These are phyloP conservation scores for Plasmodium falciparum DNA, from an alignment of 169 alveolate species.

Conservation along the genomic window DNA sequence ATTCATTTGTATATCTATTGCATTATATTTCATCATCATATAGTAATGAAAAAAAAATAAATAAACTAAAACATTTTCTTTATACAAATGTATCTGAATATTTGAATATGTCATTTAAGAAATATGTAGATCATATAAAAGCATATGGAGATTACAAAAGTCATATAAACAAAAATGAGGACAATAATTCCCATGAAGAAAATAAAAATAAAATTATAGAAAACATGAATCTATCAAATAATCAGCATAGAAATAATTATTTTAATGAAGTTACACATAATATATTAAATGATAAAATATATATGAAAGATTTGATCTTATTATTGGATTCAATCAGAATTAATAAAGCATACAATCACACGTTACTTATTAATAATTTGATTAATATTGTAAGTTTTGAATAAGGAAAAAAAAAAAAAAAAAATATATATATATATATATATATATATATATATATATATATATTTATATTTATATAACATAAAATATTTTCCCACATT, in stretches of 20 bases:
- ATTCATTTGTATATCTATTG: conserved; percentile 40
- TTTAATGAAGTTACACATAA: conserved; percentile 53
- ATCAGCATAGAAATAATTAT: conserved; percentile 4
- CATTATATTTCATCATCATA: conserved; percentile 40
- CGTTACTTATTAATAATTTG: conserved; percentile 3
- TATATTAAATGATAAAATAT: conserved; percentile 33
- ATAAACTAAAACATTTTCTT: conserved; percentile 20
- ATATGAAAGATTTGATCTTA: conserved; percentile 49
- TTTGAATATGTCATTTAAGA: conserved; percentile 22
- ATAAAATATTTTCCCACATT: not conserved
- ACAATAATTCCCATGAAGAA: not conserved
- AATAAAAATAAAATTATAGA: not conserved
- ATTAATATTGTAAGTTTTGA: conserved; percentile 27
- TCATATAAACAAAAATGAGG: not conserved
- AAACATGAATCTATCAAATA: not conserved
- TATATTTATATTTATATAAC: not conserved
- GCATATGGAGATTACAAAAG: not conserved
- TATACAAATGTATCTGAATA: conserved; percentile 16
- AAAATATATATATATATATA: not conserved
- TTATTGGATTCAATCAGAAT: conserved; percentile 51
- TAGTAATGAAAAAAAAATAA: conserved; percentile 1
- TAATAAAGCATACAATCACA: conserved; percentile 25
- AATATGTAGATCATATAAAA: conserved; percentile 5
- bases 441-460: not conserved
- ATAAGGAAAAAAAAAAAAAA: not conserved